A percentile compares a stretch with the other conserved stretches of the same genome.
Evolutionary conservation across 2,329 filamentous ascomycete genomes (phyloP).

Genomic region (Ploettnerulaceae sp.): DNA sequence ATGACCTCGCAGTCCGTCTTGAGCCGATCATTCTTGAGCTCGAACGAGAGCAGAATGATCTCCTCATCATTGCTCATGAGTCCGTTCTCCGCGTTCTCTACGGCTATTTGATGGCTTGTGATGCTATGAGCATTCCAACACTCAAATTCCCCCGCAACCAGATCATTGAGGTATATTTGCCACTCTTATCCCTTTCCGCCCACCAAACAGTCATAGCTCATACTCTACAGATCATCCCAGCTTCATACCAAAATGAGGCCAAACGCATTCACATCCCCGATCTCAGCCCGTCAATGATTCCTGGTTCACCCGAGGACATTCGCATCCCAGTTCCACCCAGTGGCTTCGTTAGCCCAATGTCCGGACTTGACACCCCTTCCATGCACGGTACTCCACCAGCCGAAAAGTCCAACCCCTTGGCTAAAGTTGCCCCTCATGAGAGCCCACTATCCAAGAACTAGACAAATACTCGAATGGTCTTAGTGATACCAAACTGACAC

Average conservation of each 20-base stretch:
- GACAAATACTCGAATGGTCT: background rate
- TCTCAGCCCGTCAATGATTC: constrained; percentile 59
- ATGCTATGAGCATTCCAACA: constrained; percentile 87
- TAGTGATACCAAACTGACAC: background rate
- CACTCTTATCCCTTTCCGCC: background rate
- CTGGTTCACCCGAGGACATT: constrained; percentile 75
- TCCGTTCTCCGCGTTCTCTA: constrained; percentile 96
- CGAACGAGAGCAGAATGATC: constrained; percentile 91
- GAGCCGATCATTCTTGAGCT: constrained; percentile 97
- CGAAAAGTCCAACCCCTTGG: constrained; percentile 5
- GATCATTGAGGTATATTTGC: constrained; percentile 72
- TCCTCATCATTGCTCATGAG: constrained; percentile 98
- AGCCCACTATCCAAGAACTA: constrained; percentile 12
- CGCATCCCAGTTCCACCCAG: constrained; percentile 67
- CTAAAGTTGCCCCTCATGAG: constrained; percentile 5
- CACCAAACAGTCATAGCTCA: background rate
- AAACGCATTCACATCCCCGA: constrained; percentile 81
- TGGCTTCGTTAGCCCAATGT: constrained; percentile 35
- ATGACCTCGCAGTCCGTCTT: constrained; percentile 94
- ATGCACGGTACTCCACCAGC: constrained; percentile 1
- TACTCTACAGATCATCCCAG: constrained; percentile 69
- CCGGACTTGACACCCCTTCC: constrained; percentile 27
- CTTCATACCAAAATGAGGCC: constrained; percentile 94
- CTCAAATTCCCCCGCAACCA: constrained; percentile 93
- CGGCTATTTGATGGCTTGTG: constrained; percentile 97